phyloP scores from a whole-genome alignment of 345 rosid species.

The Citrus cavaleriei region DNA sequence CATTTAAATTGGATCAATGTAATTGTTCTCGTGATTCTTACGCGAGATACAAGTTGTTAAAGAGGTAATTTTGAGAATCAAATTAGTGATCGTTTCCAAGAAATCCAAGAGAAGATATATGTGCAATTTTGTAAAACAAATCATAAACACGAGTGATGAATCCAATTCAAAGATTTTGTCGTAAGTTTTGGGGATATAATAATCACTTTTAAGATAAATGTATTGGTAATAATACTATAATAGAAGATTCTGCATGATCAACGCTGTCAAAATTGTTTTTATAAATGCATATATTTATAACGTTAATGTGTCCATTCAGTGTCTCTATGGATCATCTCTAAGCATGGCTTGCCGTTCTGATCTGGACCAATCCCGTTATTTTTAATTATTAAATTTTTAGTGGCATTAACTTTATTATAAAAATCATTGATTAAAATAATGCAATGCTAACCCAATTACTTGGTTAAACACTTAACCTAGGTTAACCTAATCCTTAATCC shows the following conservation, averaged over 20 bases:
- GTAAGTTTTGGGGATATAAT: background rate
- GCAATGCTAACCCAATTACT: background rate
- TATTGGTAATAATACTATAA: background rate
- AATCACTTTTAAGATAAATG: background rate
- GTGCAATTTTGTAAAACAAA: background rate
- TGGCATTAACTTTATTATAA: background rate
- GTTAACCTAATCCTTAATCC: background rate
- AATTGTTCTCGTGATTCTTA: background rate
- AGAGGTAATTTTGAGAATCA: background rate
- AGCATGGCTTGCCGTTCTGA: background rate
- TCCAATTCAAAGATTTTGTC: background rate
- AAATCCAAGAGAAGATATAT: background rate
- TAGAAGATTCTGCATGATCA: background rate
- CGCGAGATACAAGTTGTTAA: background rate
- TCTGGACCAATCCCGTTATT: background rate
- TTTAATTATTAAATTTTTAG: too few species aligned
- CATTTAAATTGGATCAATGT: background rate
- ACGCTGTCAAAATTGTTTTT: background rate
- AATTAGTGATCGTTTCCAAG: background rate
- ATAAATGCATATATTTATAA: background rate
- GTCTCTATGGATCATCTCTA: background rate
- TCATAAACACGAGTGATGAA: background rate
- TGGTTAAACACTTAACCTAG: background rate
- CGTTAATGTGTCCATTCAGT: constrained; percentile 17
- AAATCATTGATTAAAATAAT: background rate